A percentile compares a stretch with the other conserved stretches of the same genome.
Conservation (phyloP, 768 basidiomycete species). For the button mushroom (Agaricus bisporus) region DNA sequence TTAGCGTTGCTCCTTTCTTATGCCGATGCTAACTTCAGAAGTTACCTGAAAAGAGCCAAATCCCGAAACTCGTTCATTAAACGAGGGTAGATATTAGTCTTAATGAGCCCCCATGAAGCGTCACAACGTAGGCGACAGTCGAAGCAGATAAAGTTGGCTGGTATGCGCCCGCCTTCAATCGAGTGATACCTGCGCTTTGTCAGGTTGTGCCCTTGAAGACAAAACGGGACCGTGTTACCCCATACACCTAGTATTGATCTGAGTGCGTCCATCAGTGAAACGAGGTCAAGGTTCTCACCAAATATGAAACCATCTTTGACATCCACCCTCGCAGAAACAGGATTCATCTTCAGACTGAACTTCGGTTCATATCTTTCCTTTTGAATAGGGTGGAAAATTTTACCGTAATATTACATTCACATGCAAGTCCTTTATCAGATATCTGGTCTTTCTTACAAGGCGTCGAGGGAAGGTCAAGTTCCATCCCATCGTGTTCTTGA, state of each 20-base stretch:
- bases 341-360: slow-evolving; percentile 52
- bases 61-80: slow-evolving; percentile 64
- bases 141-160: slow-evolving; percentile 61
- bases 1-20: neutral
- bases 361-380: neutral
- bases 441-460: neutral
- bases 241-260: slow-evolving; percentile 43
- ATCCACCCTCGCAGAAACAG: slow-evolving; percentile 68
- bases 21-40: neutral
- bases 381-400: slow-evolving; percentile 9
- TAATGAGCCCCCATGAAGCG: slow-evolving; percentile 65
- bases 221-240: slow-evolving; percentile 30
- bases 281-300: slow-evolving; percentile 42
- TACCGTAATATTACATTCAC: slow-evolving; percentile 65
- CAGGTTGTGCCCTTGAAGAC: neutral
- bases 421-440: slow-evolving; percentile 42
- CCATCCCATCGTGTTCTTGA: neutral
- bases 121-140: slow-evolving; percentile 69
- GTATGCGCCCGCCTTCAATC: slow-evolving; percentile 49
- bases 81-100: slow-evolving; percentile 46
- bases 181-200: slow-evolving; percentile 52
- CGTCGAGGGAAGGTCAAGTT: neutral
- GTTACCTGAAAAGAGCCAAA: slow-evolving; percentile 64
- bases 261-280: neutral
- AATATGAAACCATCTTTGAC: slow-evolving; percentile 67